phyloP scores from a whole-genome alignment of 2,329 filamentous ascomycete genomes.

The Ceratocystiopsis sp. region DNA sequence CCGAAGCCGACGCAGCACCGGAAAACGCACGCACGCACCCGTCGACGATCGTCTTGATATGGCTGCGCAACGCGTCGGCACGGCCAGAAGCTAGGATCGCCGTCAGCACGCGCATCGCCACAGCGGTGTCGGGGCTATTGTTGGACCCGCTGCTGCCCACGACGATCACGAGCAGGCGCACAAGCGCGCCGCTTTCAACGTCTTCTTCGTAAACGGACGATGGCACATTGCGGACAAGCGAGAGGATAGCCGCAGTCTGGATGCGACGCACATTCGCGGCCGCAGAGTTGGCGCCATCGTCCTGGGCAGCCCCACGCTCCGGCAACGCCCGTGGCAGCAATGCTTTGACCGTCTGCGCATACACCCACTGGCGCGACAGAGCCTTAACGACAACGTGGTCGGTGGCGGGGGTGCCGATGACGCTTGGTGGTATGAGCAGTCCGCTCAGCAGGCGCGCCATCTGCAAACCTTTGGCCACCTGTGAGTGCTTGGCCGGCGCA shows the following conservation, averaged over 20 bases:
- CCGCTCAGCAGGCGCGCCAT: slow-evolving; percentile 24
- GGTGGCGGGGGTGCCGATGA: slow-evolving; percentile 20
- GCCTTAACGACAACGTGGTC: slow-evolving; percentile 27
- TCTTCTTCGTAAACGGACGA: slow-evolving; percentile 36
- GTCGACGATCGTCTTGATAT: slow-evolving; percentile 31
- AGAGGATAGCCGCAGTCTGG: slow-evolving; percentile 29
- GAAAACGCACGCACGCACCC: slow-evolving; percentile 23
- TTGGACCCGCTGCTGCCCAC: too few relatives aligned
- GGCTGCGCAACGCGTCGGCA: slow-evolving; percentile 26
- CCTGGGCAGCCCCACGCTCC: slow-evolving; percentile 6
- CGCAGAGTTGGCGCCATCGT: neutral
- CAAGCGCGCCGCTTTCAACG: slow-evolving; percentile 19
- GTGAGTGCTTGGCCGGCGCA: slow-evolving; percentile 10
- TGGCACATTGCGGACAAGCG: slow-evolving; percentile 30
- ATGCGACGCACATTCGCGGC: slow-evolving; percentile 16
- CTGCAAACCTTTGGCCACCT: slow-evolving; percentile 9
- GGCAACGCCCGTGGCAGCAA: slow-evolving; percentile 27
- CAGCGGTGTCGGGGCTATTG: slow-evolving; percentile 22
- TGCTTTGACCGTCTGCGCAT: slow-evolving; percentile 27
- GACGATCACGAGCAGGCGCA: slow-evolving; percentile 31
- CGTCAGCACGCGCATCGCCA: slow-evolving; percentile 31
- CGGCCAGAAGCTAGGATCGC: slow-evolving; percentile 28
- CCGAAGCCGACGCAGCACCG: slow-evolving; percentile 12
- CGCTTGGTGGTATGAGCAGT: slow-evolving; percentile 18
- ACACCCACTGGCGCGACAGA: slow-evolving; percentile 29